These are phyloP conservation scores for Astrothelium subdiscretum DNA, from an alignment of 495 filamentous ascomycete genomes.

Conservation along the genomic window DNA sequence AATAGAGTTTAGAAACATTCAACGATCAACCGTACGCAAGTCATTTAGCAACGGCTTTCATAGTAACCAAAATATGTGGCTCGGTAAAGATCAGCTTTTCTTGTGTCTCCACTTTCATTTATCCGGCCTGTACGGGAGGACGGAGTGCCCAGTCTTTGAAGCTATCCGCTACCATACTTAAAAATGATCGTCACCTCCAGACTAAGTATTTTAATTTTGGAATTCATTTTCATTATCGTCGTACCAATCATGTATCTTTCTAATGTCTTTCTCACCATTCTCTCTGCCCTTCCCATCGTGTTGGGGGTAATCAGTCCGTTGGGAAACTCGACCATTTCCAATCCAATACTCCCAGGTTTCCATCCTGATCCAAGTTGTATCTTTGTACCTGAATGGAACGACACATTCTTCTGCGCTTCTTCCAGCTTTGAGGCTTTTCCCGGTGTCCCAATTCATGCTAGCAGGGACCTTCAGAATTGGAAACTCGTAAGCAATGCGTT, in stretches of 20 bases:
- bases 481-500: slow-evolving; percentile 33
- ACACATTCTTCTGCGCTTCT: slow-evolving; percentile 42
- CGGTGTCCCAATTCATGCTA: slow-evolving; percentile 41
- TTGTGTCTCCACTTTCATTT: not conserved
- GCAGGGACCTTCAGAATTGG: slow-evolving; percentile 42
- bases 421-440: slow-evolving; percentile 46
- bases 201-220: not conserved
- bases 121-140: not conserved
- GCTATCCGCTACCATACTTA: not conserved
- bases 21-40: not conserved
- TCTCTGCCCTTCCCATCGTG: not conserved
- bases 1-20: not conserved
- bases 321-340: slow-evolving; percentile 16
- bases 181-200: not conserved
- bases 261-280: not conserved
- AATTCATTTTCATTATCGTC: not conserved
- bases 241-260: not conserved
- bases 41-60: not conserved
- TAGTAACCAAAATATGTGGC: not conserved
- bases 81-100: not conserved
- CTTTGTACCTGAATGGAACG: slow-evolving; percentile 35
- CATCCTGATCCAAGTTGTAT: slow-evolving; percentile 46
- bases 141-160: not conserved
- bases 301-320: not conserved
- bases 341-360: slow-evolving; percentile 45